Base-by-base conservation (phyloP, 768 basidiomycete genomes). In the Phylloporus sp. region DNA sequence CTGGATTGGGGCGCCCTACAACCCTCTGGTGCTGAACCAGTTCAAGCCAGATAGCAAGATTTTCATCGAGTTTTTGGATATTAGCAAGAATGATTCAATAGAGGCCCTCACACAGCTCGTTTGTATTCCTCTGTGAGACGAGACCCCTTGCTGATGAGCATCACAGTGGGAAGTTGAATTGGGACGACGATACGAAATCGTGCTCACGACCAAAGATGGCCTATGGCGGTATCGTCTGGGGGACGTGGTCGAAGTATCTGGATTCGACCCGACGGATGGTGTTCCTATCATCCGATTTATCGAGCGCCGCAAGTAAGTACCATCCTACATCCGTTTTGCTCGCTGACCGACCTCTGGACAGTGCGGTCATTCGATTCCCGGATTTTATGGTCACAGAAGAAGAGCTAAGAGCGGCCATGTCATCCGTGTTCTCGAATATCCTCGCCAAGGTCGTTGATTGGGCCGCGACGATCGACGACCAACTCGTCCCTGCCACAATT, bases 141-240 rank as follows among this genome's bases (percentile, higher is more conserved):
- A 21, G 9, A 14, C 8, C 8, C 9, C 26, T 26, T 28, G 10
- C 40, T 41, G 47, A 59, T 14, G 11, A 20, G 17, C 2, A 41
- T 44, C 9, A 17, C 29, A 61, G 56, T 59, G 52, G 58, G 51
- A 52, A 13, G 38, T 49, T 9, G 34, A 50, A 21, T 2, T 23
- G 10, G 52, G 56, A n/a, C 45, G 20, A 29, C 49, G 13, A 6
- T 62, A 62, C 20, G 60, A 61, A 28, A 2, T 50, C 20, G 49
- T 61, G 28, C 14, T 56, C 3, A 60, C 59, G 3, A 56, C 56
- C 3, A n/a, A 6, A 6, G 43, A 53, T 3, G 53, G 60, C 7
- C 18, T 60, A 24, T 62, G 59, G 59, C 53, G 54, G 3, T 56
- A 55, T 38, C 44, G 44, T 24, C 49, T 58, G 3, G 48, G 49